Evolutionary conservation across 1,284 basidiomycete genomes (phyloP).

Genomic region (Heterobasidion parviporum): DNA sequence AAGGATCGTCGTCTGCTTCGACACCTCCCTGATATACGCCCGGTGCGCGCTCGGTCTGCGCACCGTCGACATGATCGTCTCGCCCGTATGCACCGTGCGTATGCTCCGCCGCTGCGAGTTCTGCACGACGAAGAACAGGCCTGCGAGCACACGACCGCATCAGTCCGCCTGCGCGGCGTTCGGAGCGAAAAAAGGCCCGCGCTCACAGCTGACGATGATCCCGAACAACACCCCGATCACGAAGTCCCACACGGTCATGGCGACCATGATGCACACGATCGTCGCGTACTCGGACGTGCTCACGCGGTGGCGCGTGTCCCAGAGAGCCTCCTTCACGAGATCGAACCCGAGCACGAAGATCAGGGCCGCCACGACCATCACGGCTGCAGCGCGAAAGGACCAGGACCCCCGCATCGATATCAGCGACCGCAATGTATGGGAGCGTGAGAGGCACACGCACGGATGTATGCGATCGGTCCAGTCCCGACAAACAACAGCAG

Average conservation of each 20-base stretch:
- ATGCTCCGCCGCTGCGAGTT: constrained; percentile 83
- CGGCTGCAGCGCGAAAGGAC: constrained; percentile 37
- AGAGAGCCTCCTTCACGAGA: constrained; percentile 89
- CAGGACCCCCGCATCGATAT: too few species aligned
- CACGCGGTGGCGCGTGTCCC: constrained; percentile 91
- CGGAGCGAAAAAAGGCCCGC: neutral
- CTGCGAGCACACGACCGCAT: constrained; percentile 25
- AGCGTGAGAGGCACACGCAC: constrained; percentile 37
- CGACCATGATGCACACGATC: constrained; percentile 75
- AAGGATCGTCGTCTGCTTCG: constrained; percentile 86
- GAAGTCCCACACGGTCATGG: constrained; percentile 93
- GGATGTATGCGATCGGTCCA: constrained; percentile 81
- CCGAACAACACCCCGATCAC: constrained; percentile 92
- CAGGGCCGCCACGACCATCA: constrained; percentile 85
- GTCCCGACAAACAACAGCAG: constrained; percentile 79
- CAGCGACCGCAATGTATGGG: too few species aligned
- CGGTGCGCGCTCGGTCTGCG: constrained; percentile 84
- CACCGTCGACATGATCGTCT: constrained; percentile 84
- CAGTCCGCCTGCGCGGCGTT: neutral
- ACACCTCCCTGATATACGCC: constrained; percentile 85
- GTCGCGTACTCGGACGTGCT: constrained; percentile 78
- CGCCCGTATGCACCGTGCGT: constrained; percentile 71
- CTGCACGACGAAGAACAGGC: constrained; percentile 94
- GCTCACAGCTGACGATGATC: constrained; percentile 81
- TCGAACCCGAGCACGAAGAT: constrained; percentile 96